Percentiles rank a stretch among this genome's conserved stretches.
phyloP scores from a whole-genome alignment of 2,329 filamentous ascomycete genomes.

The Monilinia laxa region DNA sequence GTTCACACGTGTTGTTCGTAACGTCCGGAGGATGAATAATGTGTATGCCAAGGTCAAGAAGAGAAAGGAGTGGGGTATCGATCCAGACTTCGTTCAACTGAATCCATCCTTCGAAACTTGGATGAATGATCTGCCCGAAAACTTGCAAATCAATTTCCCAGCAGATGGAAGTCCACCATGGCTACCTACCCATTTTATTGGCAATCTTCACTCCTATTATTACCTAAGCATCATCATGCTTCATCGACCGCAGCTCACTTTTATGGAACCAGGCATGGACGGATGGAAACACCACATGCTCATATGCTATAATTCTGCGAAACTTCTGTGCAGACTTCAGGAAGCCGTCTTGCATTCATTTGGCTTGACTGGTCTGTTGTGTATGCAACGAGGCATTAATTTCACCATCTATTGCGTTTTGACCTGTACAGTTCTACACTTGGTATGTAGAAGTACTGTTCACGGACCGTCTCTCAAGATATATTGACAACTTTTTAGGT shows the following conservation, averaged over 20 bases:
- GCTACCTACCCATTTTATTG: slow-evolving; percentile 82
- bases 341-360: slow-evolving; percentile 77
- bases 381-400: slow-evolving; percentile 91
- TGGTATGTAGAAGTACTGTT: slow-evolving; percentile 61
- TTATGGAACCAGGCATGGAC: slow-evolving; percentile 71
- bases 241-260: slow-evolving; percentile 79
- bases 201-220: slow-evolving; percentile 87
- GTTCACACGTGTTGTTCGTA: slow-evolving; percentile 73
- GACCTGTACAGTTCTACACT: slow-evolving; percentile 87
- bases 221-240: slow-evolving; percentile 83
- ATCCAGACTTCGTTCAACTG: slow-evolving; percentile 77
- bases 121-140: slow-evolving; percentile 72
- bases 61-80: slow-evolving; percentile 80
- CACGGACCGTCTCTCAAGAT: slow-evolving; percentile 18
- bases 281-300: slow-evolving; percentile 88
- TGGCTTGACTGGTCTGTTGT: slow-evolving; percentile 77
- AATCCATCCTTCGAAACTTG: slow-evolving; percentile 76
- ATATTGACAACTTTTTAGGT: slow-evolving; percentile 54
- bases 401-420: slow-evolving; percentile 92
- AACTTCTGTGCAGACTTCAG: slow-evolving; percentile 80
- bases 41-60: slow-evolving; percentile 72
- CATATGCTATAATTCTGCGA: slow-evolving; percentile 80
- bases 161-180: slow-evolving; percentile 77
- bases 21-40: slow-evolving; percentile 74
- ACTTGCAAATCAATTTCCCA: slow-evolving; percentile 76